Percentiles rank a stretch among this genome's conserved stretches.
Conservation (phyloP, 2,329 filamentous ascomycete genomes). For the Lasiodiplodia sp. region DNA sequence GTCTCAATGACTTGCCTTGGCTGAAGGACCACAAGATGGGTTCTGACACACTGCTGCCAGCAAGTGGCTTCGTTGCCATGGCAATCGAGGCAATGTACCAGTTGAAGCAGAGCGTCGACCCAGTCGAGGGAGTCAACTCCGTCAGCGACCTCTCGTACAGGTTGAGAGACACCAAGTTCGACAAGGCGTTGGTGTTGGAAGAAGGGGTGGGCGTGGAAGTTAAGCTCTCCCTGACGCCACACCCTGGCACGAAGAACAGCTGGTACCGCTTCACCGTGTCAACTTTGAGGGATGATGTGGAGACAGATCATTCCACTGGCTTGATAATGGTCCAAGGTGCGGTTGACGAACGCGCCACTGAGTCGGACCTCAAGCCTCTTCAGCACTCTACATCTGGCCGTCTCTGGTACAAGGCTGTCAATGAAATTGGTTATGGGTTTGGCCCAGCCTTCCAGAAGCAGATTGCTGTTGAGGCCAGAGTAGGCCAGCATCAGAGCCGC, state of each 20-base stretch:
- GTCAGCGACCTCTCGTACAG: conserved; percentile 30
- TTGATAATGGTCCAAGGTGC: conserved; percentile 31
- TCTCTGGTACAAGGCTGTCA: conserved; percentile 37
- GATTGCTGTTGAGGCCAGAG: conserved; percentile 31
- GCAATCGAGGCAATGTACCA: conserved; percentile 25
- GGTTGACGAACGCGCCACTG: not conserved
- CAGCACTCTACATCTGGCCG: conserved; percentile 26
- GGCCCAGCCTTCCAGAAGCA: conserved; percentile 36
- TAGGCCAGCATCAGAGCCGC: conserved; percentile 25
- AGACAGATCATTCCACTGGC: conserved; percentile 37
- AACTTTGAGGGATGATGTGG: conserved; percentile 31
- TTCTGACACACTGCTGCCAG: conserved; percentile 3
- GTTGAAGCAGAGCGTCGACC: not conserved
- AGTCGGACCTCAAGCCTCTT: conserved; percentile 19
- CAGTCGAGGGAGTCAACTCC: conserved; percentile 31
- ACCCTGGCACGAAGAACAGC: conserved; percentile 22
- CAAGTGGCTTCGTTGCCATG: conserved; percentile 12
- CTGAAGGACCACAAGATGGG: conserved; percentile 50
- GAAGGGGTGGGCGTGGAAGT: conserved; percentile 36
- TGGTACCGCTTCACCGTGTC: conserved; percentile 36
- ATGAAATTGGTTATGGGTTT: conserved; percentile 35
- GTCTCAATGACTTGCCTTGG: conserved; percentile 53
- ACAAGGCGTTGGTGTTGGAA: conserved; percentile 34
- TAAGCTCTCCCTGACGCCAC: conserved; percentile 32
- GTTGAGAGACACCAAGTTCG: conserved; percentile 38